phyloP scores from a whole-genome alignment of 106 monocot species.

The Acorus calamus region DNA sequence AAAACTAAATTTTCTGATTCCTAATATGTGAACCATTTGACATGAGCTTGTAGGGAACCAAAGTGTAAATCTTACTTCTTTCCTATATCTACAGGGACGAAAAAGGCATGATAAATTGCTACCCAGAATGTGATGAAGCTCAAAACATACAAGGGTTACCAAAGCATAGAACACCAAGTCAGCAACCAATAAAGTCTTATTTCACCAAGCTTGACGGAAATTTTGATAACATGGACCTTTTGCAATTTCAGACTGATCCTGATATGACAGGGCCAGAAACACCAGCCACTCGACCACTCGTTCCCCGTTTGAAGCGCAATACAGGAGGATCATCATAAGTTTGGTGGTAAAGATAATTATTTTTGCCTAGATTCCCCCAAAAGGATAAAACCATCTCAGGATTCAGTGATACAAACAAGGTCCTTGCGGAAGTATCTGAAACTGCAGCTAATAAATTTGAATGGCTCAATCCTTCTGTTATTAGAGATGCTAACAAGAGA shows the following conservation, averaged over 20 bases:
- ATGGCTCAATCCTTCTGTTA: conserved; percentile 70
- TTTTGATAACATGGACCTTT: neutral
- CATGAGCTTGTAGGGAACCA: no score
- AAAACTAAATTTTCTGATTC: no score
- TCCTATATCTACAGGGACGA: no score
- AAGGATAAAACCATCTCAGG: conserved; percentile 33
- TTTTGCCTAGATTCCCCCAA: conserved; percentile 30
- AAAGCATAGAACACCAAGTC: no score
- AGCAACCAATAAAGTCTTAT: no score
- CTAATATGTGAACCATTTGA: no score
- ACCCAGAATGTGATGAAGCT: no score
- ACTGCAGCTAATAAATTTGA: conserved; percentile 58
- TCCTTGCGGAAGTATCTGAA: conserved; percentile 20
- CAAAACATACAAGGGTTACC: no score
- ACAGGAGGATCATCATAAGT: conserved; percentile 33
- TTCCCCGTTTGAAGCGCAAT: conserved; percentile 69
- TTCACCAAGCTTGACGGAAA: neutral
- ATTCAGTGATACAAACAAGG: conserved; percentile 4
- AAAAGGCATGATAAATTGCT: no score
- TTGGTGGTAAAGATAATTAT: conserved; percentile 6
- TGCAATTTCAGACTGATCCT: conserved; percentile 5
- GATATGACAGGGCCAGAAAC: conserved; percentile 48
- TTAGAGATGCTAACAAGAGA: conserved; percentile 71
- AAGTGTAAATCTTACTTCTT: no score
- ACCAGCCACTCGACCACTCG: conserved; percentile 28